Conservation (phyloP, 306 rosid species). For the cucumber (Cucumis sativus) region Cucumber_9930_V3 NC_026657.2:12538501-12539000, state of each 20-base stretch:
- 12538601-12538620: not conserved
- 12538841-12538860: too few species aligned
- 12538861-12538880: too few species aligned
- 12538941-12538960: too few species aligned
- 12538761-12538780: constrained; percentile 92
- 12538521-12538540: not conserved
- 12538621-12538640: not conserved
- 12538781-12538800: constrained; percentile 50
- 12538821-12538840: too few species aligned
- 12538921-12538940: too few species aligned
- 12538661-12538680: constrained; percentile 30
- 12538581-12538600: not conserved
- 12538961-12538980: too few species aligned
- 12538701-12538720: constrained; percentile 84
- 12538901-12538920: too few species aligned
- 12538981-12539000: too few species aligned
- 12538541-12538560: not conserved
- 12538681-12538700: constrained; percentile 39
- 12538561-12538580: not conserved
- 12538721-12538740: constrained; percentile 71
- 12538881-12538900: too few species aligned
- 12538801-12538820: too few species aligned
- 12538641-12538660: not conserved
- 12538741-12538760: constrained; percentile 64
- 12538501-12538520: not conserved